Conservation (phyloP, 257 asterid genomes). For the Lithospermum erythrorhizon region DNA sequence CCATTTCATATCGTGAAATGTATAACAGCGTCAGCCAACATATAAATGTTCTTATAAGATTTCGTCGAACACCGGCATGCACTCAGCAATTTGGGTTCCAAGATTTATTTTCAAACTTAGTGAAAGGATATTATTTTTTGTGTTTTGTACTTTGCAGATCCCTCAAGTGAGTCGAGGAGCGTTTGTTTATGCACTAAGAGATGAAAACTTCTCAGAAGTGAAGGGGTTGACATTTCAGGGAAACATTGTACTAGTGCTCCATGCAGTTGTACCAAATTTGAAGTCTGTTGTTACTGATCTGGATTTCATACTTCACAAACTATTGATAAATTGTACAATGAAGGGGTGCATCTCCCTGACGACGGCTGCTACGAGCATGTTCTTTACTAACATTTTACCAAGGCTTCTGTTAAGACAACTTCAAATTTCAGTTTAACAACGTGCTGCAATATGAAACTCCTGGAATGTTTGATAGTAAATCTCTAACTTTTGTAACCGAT, state of each 20-base stretch:
- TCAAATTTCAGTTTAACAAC: conserved; percentile 9
- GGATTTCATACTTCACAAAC: conserved; percentile 44
- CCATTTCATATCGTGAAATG: no score
- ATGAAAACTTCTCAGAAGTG: conserved; percentile 49
- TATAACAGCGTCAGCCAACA: no score
- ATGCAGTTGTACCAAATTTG: conserved; percentile 32
- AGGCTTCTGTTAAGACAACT: conserved; percentile 28
- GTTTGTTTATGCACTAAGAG: conserved; percentile 48
- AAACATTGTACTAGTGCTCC: conserved; percentile 31
- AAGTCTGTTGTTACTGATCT: conserved; percentile 4
- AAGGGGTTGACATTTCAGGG: conserved; percentile 29
- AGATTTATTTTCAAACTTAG: no score
- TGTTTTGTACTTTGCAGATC: conserved; percentile 48
- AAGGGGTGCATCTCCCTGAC: conserved; percentile 34
- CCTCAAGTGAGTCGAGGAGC: conserved; percentile 38
- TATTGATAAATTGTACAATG: conserved; percentile 41
- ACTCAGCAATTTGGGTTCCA: no score
- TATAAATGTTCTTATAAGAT: no score
- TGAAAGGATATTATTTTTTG: no score
- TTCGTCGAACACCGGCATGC: no score
- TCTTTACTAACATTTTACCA: conserved; percentile 22
- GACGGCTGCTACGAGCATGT: background rate
- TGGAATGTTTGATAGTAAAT: conserved; percentile 29
- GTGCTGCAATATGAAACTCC: conserved; percentile 50
- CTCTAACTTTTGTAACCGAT: background rate